phyloP scores from a whole-genome alignment of 1,139 yeast species.

The Pichia kudriavzevii region DNA sequence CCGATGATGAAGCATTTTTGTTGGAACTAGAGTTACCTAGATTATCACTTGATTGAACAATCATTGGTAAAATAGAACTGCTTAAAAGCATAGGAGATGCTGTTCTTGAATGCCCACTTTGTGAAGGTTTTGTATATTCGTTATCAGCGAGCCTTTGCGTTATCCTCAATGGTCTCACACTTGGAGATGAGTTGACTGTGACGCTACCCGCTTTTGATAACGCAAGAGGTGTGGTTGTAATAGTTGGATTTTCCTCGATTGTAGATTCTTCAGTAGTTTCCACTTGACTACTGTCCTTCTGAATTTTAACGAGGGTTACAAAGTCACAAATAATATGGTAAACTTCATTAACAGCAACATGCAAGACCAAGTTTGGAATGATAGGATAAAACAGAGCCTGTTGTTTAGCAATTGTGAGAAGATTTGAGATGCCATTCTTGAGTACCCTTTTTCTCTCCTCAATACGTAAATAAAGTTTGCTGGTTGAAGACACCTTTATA shows the following conservation, averaged over 20 bases:
- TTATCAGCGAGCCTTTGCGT: conserved; percentile 35
- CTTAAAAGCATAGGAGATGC: conserved; percentile 11
- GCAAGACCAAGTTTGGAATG: conserved; percentile 66
- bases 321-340: conserved; percentile 69
- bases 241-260: conserved; percentile 6
- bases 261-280: not conserved
- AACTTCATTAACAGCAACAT: conserved; percentile 73
- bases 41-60: conserved; percentile 9
- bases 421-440: conserved; percentile 70
- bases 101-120: conserved; percentile 5
- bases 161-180: conserved; percentile 54
- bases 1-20: too few species aligned
- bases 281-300: conserved; percentile 21
- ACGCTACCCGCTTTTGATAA: conserved; percentile 3
- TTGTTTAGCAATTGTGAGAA: conserved; percentile 74
- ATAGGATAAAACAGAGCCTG: conserved; percentile 56
- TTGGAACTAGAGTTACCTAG: not conserved
- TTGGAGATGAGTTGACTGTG: too few species aligned
- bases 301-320: conserved; percentile 47
- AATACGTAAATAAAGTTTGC: conserved; percentile 12
- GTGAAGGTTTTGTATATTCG: conserved; percentile 5
- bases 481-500: conserved; percentile 30
- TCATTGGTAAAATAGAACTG: conserved; percentile 11
- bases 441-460: conserved; percentile 16
- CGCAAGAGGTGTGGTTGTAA: conserved; percentile 11